phyloP scores from a whole-genome alignment of 441 rosid species.

The Rhodomyrtus psidioides region DNA sequence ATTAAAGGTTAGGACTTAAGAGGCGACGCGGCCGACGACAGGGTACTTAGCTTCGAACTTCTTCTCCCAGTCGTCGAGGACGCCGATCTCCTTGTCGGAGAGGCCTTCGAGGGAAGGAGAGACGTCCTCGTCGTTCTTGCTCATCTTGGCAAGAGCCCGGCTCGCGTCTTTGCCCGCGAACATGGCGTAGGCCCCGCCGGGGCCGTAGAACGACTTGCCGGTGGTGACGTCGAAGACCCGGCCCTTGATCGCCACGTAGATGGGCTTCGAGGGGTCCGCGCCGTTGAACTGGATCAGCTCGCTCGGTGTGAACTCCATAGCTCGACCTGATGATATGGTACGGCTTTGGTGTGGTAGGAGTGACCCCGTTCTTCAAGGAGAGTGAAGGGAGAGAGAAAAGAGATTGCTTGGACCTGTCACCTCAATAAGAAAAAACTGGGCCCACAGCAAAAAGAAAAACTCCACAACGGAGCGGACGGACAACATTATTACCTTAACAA shows the following conservation, averaged over 20 bases:
- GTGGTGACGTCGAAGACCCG: conserved; percentile 69
- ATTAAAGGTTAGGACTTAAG: not conserved
- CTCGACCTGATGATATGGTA: not conserved
- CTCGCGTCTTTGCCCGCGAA: conserved; percentile 84
- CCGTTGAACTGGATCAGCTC: conserved; percentile 68
- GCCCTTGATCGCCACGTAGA: conserved; percentile 77
- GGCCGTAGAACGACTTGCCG: conserved; percentile 71
- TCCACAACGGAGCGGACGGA: no score
- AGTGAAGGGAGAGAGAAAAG: not conserved
- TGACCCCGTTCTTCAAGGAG: not conserved
- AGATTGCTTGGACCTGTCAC: not conserved
- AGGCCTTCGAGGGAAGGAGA: conserved; percentile 55
- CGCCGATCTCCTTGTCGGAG: conserved; percentile 64
- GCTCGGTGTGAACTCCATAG: conserved; percentile 63
- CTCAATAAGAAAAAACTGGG: not conserved
- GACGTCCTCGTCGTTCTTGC: conserved; percentile 77
- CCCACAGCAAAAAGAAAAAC: not conserved
- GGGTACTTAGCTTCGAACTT: conserved; percentile 87
- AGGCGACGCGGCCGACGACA: conserved; percentile 61
- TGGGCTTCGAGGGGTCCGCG: conserved; percentile 62
- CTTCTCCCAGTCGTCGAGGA: conserved; percentile 80
- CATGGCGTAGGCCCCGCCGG: conserved; percentile 59
- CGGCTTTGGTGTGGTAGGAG: not conserved
- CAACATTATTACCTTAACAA: no score
- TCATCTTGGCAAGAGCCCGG: conserved; percentile 87